A percentile compares a stretch with the other conserved stretches of the same genome.
Conservation (phyloP, 2,329 filamentous ascomycete species). For the Magnaporthiopsis poae region DNA sequence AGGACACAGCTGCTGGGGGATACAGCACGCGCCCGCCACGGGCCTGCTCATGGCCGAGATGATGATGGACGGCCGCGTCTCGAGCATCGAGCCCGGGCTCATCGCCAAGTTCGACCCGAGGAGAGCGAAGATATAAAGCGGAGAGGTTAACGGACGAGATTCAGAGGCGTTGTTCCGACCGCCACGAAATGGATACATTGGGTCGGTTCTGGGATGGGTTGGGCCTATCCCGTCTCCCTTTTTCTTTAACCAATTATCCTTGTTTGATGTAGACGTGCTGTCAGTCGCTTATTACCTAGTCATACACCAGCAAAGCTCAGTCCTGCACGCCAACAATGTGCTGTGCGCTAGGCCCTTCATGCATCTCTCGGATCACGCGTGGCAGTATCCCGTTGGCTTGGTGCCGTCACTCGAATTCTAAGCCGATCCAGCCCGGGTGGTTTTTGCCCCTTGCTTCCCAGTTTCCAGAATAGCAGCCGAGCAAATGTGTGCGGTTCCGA, state of each 20-base stretch:
- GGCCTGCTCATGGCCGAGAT: constrained; percentile 72
- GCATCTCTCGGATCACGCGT: too few relatives aligned
- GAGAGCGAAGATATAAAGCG: constrained; percentile 42
- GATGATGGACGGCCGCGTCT: constrained; percentile 61
- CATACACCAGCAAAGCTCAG: too few relatives aligned
- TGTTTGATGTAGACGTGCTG: background rate
- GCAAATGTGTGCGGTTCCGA: too few relatives aligned
- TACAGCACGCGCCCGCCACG: constrained; percentile 87
- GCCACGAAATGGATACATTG: too few relatives aligned
- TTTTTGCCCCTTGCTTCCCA: too few relatives aligned
- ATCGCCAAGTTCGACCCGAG: constrained; percentile 58
- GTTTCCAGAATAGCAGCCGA: too few relatives aligned
- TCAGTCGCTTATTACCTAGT: background rate
- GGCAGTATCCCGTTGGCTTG: too few relatives aligned
- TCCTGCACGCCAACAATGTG: too few relatives aligned
- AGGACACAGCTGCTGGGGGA: constrained; percentile 96
- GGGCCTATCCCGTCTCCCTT: background rate
- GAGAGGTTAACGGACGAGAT: background rate
- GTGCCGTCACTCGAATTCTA: too few relatives aligned
- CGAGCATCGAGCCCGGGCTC: constrained; percentile 46
- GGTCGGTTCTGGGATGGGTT: too few relatives aligned
- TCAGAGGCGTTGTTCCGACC: background rate
- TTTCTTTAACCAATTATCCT: background rate
- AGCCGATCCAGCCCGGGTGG: too few relatives aligned
- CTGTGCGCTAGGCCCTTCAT: too few relatives aligned